Percentiles rank a stretch among this genome's conserved stretches.
phyloP scores from a whole-genome alignment of 768 basidiomycete genomes.

The Phlegmacium glaucopus region DNA sequence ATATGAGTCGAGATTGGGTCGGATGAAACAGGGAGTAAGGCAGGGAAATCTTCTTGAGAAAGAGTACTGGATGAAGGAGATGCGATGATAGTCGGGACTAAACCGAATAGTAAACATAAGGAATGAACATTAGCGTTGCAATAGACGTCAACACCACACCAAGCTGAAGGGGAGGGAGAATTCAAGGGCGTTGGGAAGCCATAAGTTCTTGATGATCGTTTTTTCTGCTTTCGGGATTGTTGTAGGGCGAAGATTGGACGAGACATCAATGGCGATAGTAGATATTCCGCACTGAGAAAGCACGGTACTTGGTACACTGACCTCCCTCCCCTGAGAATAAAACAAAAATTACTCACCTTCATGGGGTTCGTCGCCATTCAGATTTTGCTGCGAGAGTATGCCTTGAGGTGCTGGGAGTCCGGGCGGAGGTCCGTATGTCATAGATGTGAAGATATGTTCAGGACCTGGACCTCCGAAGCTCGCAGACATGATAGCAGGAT shows the following conservation, averaged over 20 bases:
- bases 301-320: constrained; percentile 85
- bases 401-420: constrained; percentile 50
- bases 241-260: constrained; percentile 28
- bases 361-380: constrained; percentile 12
- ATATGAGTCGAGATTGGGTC: constrained; percentile 20
- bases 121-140: constrained; percentile 50
- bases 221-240: constrained; percentile 22
- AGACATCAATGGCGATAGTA: constrained; percentile 65
- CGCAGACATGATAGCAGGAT: constrained; percentile 81
- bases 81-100: constrained; percentile 40
- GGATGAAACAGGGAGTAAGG: constrained; percentile 44
- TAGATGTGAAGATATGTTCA: constrained; percentile 27
- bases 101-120: constrained; percentile 33
- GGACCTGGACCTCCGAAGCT: constrained; percentile 47
- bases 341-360: constrained; percentile 60
- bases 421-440: constrained; percentile 62
- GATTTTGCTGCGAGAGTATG: constrained; percentile 15
- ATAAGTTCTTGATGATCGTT: constrained; percentile 25
- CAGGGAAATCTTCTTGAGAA: constrained; percentile 76
- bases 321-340: constrained; percentile 74
- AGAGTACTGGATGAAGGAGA: constrained; percentile 52
- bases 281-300: constrained; percentile 86
- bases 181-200: constrained; percentile 19
- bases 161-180: constrained; percentile 45
- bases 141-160: constrained; percentile 45